Evolutionary conservation across 768 basidiomycete species (phyloP).

Genomic region (Brasilioporus rufonigricans): DNA sequence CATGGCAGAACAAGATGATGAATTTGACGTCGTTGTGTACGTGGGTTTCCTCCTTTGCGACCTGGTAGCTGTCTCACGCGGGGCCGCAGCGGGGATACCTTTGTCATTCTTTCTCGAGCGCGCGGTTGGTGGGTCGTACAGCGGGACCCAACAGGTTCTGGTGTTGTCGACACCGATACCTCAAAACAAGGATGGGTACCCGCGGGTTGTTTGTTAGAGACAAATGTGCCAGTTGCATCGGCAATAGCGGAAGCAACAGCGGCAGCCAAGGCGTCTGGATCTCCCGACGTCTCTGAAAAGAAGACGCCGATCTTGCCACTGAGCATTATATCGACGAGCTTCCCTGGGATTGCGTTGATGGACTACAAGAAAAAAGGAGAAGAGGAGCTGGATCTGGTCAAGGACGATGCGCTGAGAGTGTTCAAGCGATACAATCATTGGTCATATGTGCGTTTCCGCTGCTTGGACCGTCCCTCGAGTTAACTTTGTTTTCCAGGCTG

Average conservation of each 20-base stretch:
- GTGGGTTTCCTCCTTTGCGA: conserved; percentile 30
- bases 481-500: conserved; percentile 53
- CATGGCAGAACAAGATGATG: conserved; percentile 97
- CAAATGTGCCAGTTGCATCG: conserved; percentile 84
- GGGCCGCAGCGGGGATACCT: conserved; percentile 76
- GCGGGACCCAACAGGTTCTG: conserved; percentile 83
- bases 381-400: conserved; percentile 85
- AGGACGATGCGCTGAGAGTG: conserved; percentile 86
- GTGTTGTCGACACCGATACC: conserved; percentile 72
- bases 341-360: conserved; percentile 95
- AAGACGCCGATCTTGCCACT: conserved; percentile 85
- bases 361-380: conserved; percentile 93
- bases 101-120: conserved; percentile 89
- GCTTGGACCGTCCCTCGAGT: neutral
- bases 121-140: conserved; percentile 99
- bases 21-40: conserved; percentile 96
- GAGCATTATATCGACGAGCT: conserved; percentile 95
- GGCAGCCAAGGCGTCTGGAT: conserved; percentile 47
- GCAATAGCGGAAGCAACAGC: conserved; percentile 83
- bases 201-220: conserved; percentile 93
- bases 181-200: conserved; percentile 96
- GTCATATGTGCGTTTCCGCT: conserved; percentile 68
- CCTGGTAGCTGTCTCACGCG: conserved; percentile 3
- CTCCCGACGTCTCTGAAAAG: conserved; percentile 36
- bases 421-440: conserved; percentile 99